phyloP scores from a whole-genome alignment of 2,329 filamentous ascomycete genomes.

The Stemphylium lycopersici region DNA sequence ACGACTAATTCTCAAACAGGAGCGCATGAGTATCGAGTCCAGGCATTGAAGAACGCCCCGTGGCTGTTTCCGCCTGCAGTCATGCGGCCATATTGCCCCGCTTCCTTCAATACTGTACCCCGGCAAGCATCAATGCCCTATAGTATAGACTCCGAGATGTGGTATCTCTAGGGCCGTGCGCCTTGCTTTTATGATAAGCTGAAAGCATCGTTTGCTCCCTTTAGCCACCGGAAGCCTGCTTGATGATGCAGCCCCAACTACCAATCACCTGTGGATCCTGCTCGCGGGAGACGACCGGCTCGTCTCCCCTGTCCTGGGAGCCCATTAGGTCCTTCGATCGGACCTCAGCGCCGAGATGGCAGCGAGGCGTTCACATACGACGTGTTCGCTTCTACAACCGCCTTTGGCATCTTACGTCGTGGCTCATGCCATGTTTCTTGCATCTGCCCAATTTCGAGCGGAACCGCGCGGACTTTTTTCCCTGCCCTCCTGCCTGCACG shows the following conservation, averaged over 20 bases:
- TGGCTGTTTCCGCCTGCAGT: constrained; percentile 7
- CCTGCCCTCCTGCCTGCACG: not conserved
- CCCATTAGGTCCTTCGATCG: constrained; percentile 8
- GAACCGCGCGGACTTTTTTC: not conserved
- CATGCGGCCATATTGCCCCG: constrained; percentile 7
- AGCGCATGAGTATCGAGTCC: constrained; percentile 4
- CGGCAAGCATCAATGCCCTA: not conserved
- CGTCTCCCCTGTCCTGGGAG: constrained; percentile 27
- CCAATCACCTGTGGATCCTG: constrained; percentile 23
- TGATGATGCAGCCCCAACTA: constrained; percentile 11
- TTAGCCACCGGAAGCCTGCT: constrained; percentile 8
- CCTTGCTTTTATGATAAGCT: constrained; percentile 13
- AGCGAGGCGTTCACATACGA: constrained; percentile 7
- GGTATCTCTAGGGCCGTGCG: constrained; percentile 4
- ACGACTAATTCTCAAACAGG: constrained; percentile 1
- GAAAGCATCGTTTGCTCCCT: constrained; percentile 11
- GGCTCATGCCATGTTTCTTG: not conserved
- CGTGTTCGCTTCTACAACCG: constrained; percentile 3
- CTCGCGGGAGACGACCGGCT: constrained; percentile 25
- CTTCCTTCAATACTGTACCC: constrained; percentile 10
- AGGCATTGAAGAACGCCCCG: not conserved
- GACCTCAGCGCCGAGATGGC: constrained; percentile 7
- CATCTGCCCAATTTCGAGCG: not conserved
- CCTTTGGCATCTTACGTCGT: not conserved
- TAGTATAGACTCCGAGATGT: not conserved